Percentiles rank a stretch among this genome's conserved stretches.
Conservation (phyloP, 805 yeast genomes). For the Yarrowia divulgata region DNA sequence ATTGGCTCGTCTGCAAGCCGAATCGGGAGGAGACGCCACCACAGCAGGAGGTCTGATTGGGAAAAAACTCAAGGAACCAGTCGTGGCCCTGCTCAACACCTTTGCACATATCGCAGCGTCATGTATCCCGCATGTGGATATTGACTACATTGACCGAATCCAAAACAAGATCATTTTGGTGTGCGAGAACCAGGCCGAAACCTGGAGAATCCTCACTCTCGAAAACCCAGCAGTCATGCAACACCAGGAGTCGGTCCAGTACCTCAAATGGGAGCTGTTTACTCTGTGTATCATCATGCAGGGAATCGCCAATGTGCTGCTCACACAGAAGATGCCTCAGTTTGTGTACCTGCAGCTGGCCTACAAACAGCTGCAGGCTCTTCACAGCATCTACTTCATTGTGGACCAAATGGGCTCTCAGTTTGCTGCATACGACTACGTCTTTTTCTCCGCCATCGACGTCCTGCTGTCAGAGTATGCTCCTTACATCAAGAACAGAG, state of each 20-base stretch:
- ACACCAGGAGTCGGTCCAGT: slow-evolving; percentile 23
- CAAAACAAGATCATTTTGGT: slow-evolving; percentile 25
- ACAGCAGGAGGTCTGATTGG: slow-evolving; percentile 15
- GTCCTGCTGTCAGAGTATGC: slow-evolving; percentile 43
- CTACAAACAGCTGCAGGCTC: slow-evolving; percentile 42
- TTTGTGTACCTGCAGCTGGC: slow-evolving; percentile 41
- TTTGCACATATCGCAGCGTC: slow-evolving; percentile 18
- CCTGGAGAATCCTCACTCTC: slow-evolving; percentile 3
- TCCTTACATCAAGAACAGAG: slow-evolving; percentile 27
- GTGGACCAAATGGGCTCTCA: slow-evolving; percentile 47
- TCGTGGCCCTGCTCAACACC: slow-evolving; percentile 29
- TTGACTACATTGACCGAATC: slow-evolving; percentile 28
- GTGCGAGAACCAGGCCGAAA: slow-evolving; percentile 38
- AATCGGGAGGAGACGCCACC: slow-evolving; percentile 2
- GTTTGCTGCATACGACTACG: slow-evolving; percentile 61
- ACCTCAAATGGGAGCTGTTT: slow-evolving; percentile 45
- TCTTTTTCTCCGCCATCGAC: slow-evolving; percentile 60
- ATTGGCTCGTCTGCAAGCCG: slow-evolving; percentile 6
- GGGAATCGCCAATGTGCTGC: slow-evolving; percentile 43
- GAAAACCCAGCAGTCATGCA: not conserved
- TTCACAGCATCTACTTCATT: slow-evolving; percentile 46
- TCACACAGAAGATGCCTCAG: slow-evolving; percentile 39
- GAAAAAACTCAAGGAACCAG: slow-evolving; percentile 26
- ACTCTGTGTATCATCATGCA: slow-evolving; percentile 46
- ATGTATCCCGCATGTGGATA: slow-evolving; percentile 30